Base-by-base conservation (phyloP, 2,329 filamentous ascomycete genomes). In the Fusarium sp. region DNA sequence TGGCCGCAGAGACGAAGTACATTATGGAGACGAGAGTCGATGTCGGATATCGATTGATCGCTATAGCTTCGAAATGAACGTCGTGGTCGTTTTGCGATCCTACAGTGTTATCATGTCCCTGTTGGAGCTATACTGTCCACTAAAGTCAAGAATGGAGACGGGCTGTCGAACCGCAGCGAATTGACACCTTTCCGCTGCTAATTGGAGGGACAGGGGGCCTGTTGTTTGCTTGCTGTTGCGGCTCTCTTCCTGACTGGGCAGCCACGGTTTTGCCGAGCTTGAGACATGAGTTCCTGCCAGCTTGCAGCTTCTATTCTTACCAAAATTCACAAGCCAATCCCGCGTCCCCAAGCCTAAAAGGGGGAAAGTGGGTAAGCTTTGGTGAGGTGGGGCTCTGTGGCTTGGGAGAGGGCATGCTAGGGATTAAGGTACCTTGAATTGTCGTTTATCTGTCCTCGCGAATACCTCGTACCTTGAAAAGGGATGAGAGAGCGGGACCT, bases 1-100 rank as follows among this genome's bases (percentile, higher is more conserved):
- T 82, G 79, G 83, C 83, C 61, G 84, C 80, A 56, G 69, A 70
- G 63, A 76, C 56, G 59, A 79, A 73, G 66, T 75, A 69, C 79
- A 80, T 80, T 60, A 40, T 64, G 24, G 47, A 29, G 24, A 56
- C 22, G 30, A 25, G 30, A 53, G 50, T 53, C 20, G 50, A 54
- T 24, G 50, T 43, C 22, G 34, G 68, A 51, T 54, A 42, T 65
- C 32, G 53, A 29, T 59, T 27, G 59, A 58, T 59, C 52, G 50
- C 27, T 53, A 45, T 62, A 46, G 55, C 44, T 65, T 55, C 50
- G 52, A 71, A 52, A 52, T 43, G 49, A 69, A 55, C 27, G 68
- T 68, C 54, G 68, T 71, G 24, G 47, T 58, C 38, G 67, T 62
- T 38, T 53, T 66, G 61, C 49, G 56, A 63, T 58, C 44, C 58